Percentiles rank a stretch among this genome's conserved stretches.
phyloP scores from a whole-genome alignment of 371 early-diverging fungal genomes.

The Gilbertella persicaria region DNA sequence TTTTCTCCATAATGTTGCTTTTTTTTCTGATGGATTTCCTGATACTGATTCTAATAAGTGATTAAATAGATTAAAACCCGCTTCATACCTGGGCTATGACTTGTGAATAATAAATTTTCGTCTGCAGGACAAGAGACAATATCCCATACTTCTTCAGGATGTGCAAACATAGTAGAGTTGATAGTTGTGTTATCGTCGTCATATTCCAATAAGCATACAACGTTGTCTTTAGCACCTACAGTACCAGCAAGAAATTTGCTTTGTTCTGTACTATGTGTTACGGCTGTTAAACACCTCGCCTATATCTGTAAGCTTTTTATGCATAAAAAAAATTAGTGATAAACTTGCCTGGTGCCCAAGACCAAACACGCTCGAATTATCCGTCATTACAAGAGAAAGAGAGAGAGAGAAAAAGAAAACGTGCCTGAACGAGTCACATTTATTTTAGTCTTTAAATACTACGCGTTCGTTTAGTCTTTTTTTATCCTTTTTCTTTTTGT shows the following conservation, averaged over 20 bases:
- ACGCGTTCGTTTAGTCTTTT: too few relatives aligned
- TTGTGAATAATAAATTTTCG: conserved; percentile 66
- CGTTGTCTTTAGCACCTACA: conserved; percentile 62
- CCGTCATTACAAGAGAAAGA: too few relatives aligned
- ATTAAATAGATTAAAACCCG: too few relatives aligned
- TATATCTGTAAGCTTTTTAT: too few relatives aligned
- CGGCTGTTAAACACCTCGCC: conserved; percentile 72
- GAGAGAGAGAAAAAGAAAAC: too few relatives aligned
- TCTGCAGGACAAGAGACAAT: conserved; percentile 67
- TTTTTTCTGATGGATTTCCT: conserved; percentile 29
- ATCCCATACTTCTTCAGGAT: conserved; percentile 73
- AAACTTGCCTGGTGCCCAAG: conserved; percentile 66
- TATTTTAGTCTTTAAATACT: too few relatives aligned
- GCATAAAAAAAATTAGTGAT: too few relatives aligned
- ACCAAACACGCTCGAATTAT: conserved; percentile 69
- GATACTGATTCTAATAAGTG: conserved; percentile 27
- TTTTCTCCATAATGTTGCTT: conserved; percentile 40
- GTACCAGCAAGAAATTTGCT: conserved; percentile 82
- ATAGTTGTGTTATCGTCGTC: conserved; percentile 72
- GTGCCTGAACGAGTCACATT: too few relatives aligned
- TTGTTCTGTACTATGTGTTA: conserved; percentile 63
- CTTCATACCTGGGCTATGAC: conserved; percentile 61
- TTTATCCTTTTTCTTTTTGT: not conserved
- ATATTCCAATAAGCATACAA: conserved; percentile 66
- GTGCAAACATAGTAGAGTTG: conserved; percentile 61